Evolutionary conservation across 169 alveolate genomes (phyloP).

Genomic region (Plasmodium blacklocki): DNA sequence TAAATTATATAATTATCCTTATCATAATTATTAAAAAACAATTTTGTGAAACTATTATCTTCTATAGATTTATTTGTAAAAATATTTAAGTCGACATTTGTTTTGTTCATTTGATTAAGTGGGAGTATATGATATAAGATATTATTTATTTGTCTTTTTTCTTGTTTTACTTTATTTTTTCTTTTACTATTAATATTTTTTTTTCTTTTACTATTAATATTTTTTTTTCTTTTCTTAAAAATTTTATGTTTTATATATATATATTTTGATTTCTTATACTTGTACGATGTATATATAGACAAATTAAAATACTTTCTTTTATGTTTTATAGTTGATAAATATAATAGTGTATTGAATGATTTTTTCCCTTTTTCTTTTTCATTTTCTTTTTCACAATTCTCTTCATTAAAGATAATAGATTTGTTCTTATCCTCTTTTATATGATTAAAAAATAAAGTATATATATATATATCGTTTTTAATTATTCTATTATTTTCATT

Average conservation of each 20-base stretch:
- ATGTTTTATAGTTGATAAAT: neutral
- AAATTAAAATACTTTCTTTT: neutral
- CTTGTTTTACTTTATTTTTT: neutral
- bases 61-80: no score
- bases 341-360: neutral
- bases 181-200: neutral
- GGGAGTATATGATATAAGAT: neutral
- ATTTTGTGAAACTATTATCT: no score
- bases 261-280: neutral
- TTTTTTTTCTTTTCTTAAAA: neutral
- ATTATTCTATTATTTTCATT: constrained; percentile 36
- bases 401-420: neutral
- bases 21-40: neutral
- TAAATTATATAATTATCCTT: constrained; percentile 3
- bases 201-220: neutral
- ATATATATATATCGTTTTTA: constrained; percentile 30
- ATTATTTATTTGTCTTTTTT: no score
- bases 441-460: constrained; percentile 30
- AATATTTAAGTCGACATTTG: no score
- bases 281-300: neutral
- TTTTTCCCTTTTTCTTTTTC: neutral
- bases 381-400: neutral
- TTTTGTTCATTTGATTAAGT: neutral
- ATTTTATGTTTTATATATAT: neutral
- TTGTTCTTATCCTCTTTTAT: neutral